Conservation (phyloP, 2,329 filamentous ascomycete species). For the Nemania sp. region DNA sequence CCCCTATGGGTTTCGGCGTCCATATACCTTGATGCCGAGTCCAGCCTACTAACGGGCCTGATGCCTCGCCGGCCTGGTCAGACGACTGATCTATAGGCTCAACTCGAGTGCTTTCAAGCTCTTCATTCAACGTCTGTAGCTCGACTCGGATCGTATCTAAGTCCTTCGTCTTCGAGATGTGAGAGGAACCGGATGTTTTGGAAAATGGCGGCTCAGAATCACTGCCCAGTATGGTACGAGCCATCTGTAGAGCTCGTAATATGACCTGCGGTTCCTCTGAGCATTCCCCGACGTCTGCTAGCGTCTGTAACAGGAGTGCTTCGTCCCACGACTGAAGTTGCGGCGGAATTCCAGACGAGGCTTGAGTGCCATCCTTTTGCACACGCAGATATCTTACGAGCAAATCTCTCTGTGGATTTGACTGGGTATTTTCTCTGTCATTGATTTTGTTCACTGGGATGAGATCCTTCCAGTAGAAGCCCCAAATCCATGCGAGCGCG, state of each 20-base stretch:
- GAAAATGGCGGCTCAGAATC: constrained; percentile 17
- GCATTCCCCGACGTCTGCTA: constrained; percentile 46
- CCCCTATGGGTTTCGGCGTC: constrained; percentile 62
- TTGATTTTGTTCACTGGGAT: constrained; percentile 15
- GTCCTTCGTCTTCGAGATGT: constrained; percentile 17
- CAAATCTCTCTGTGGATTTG: constrained; percentile 38
- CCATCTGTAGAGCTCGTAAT: constrained; percentile 50
- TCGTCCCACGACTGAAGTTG: constrained; percentile 44
- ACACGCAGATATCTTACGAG: constrained; percentile 46
- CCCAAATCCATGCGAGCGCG: constrained; percentile 84
- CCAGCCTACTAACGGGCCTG: constrained; percentile 47
- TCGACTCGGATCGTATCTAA: constrained; percentile 34
- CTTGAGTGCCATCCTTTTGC: constrained; percentile 24
- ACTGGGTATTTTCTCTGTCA: constrained; percentile 9
- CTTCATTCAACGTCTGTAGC: constrained; percentile 30
- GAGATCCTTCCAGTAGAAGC: constrained; percentile 76
- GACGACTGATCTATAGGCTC: constrained; percentile 8
- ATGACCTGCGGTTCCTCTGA: constrained; percentile 49
- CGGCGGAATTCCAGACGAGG: constrained; percentile 32
- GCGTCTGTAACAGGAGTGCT: constrained; percentile 41
- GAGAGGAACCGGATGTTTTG: background rate
- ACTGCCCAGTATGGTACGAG: constrained; percentile 44
- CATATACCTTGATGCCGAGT: constrained; percentile 54
- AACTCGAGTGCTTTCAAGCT: constrained; percentile 26
- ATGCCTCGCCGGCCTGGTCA: constrained; percentile 23